These are phyloP conservation scores for Turritis glabra DNA, from an alignment of 345 rosid species.

Conservation along the genomic window DNA sequence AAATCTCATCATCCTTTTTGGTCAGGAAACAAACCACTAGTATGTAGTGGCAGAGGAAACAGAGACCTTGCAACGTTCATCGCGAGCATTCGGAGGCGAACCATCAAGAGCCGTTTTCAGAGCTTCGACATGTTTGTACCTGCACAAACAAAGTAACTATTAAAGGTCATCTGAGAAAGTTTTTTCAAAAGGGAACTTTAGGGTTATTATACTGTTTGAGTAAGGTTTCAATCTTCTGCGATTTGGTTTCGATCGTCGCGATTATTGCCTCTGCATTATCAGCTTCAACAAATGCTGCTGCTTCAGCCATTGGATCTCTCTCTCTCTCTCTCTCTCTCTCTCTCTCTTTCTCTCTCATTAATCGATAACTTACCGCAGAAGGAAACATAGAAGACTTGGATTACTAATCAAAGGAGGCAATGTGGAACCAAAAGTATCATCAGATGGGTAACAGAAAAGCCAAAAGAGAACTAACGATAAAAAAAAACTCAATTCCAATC, in stretches of 20 bases:
- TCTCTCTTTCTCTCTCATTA: not conserved
- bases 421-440: too few species aligned
- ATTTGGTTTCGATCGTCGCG: conserved; percentile 79
- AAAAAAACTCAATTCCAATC: not conserved
- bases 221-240: conserved; percentile 84
- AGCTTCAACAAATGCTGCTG: conserved; percentile 57
- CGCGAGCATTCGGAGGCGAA: conserved; percentile 71
- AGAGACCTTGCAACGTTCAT: conserved; percentile 90
- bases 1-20: not conserved
- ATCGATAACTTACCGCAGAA: not conserved
- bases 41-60: not conserved
- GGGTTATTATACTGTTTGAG: conserved; percentile 61
- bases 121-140: conserved; percentile 64
- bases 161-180: conserved; percentile 14
- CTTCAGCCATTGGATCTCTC: conserved; percentile 42
- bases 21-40: not conserved
- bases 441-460: too few species aligned
- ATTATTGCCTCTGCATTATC: conserved; percentile 89
- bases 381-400: not conserved
- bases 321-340: not conserved
- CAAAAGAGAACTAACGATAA: not conserved
- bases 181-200: not conserved
- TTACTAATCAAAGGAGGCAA: not conserved
- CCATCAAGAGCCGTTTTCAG: conserved; percentile 91
- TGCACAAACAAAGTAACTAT: conserved; percentile 9